Conservation (phyloP, 2,329 filamentous ascomycete species). For the Lachnellula occidentalis region DNA sequence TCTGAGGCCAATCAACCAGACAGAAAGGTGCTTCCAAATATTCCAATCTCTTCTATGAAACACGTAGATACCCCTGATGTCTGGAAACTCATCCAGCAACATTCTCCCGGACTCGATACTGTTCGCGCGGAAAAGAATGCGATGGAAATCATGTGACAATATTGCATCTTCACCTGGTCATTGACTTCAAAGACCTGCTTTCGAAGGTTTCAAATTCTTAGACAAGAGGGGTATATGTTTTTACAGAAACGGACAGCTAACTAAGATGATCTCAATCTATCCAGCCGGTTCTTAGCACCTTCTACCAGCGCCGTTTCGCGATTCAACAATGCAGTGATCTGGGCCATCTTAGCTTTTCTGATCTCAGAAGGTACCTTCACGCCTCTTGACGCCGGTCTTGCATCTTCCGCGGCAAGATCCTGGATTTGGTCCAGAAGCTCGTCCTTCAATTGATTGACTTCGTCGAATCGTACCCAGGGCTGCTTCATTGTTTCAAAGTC, state of each 20-base stretch:
- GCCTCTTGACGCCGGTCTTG: constrained; percentile 6
- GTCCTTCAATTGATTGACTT: constrained; percentile 36
- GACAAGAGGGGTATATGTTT: too few species aligned
- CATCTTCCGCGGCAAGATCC: constrained; percentile 22
- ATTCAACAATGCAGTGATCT: constrained; percentile 59
- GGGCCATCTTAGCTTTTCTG: constrained; percentile 55
- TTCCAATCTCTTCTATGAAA: too few species aligned
- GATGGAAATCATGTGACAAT: too few species aligned
- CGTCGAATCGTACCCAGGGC: constrained; percentile 51
- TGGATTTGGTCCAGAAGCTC: constrained; percentile 33
- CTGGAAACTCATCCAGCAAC: too few species aligned
- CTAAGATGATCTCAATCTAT: constrained; percentile 41
- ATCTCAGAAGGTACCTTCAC: constrained; percentile 51
- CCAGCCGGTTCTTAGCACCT: constrained; percentile 56
- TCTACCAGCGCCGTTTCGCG: constrained; percentile 64
- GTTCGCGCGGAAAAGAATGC: too few species aligned
- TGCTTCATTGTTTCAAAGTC: constrained; percentile 34
- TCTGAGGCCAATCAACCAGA: too few species aligned
- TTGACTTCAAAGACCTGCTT: too few species aligned
- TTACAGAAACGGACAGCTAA: neutral
- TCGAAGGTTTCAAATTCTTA: too few species aligned
- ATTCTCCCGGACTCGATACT: too few species aligned
- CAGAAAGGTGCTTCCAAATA: too few species aligned
- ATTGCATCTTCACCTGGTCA: too few species aligned
- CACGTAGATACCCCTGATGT: too few species aligned